Conservation (phyloP, 768 basidiomycete genomes). For the Cubamyces sp. region DNA sequence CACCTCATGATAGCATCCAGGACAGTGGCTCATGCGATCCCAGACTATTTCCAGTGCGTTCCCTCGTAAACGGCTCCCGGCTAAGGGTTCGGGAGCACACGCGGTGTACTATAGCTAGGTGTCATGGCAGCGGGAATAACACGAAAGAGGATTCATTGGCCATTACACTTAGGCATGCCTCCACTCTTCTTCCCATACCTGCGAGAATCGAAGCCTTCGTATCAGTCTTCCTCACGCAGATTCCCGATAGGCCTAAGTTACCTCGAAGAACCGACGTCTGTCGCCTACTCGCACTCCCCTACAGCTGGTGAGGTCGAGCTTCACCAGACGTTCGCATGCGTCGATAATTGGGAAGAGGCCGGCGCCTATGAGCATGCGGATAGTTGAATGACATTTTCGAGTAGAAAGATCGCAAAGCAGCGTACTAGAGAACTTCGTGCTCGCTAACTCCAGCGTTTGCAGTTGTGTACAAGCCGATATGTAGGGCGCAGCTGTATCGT, state of each 20-base stretch:
- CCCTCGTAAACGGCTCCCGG: constrained; percentile 26
- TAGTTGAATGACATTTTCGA: background rate
- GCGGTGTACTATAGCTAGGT: too few relatives aligned
- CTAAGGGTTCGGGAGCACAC: too few relatives aligned
- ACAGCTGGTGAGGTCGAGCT: constrained; percentile 69
- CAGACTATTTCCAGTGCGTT: constrained; percentile 53
- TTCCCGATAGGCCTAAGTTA: constrained; percentile 22
- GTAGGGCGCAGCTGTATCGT: constrained; percentile 57
- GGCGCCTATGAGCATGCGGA: constrained; percentile 40
- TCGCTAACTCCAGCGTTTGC: constrained; percentile 52
- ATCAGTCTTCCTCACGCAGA: background rate
- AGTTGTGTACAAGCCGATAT: constrained; percentile 57
- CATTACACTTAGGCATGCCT: constrained; percentile 18
- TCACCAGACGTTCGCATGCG: constrained; percentile 53
- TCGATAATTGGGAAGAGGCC: constrained; percentile 64
- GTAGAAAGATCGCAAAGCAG: background rate
- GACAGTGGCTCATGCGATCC: background rate
- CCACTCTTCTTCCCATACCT: constrained; percentile 40
- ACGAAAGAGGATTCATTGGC: background rate
- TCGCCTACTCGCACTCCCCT: constrained; percentile 62
- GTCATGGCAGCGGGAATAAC: background rate
- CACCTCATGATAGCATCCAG: background rate
- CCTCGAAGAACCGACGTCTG: constrained; percentile 71
- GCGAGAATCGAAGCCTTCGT: background rate
- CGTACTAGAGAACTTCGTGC: constrained; percentile 65